Percentiles rank a stretch among this genome's conserved stretches.
Evolutionary conservation across 2,329 filamentous ascomycete species (phyloP).

Genomic region (Xylaria sp.): DNA sequence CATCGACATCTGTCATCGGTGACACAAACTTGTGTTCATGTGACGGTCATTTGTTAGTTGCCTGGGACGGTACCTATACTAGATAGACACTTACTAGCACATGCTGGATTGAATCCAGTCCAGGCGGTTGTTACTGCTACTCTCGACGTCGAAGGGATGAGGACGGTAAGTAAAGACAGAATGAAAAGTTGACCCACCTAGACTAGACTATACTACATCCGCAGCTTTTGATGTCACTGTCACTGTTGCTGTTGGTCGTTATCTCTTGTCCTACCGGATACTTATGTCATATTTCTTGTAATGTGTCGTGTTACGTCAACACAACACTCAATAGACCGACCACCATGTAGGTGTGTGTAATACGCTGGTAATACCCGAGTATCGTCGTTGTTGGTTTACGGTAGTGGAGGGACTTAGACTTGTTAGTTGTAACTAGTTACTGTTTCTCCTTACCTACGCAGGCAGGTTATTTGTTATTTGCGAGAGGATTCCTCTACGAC

Average conservation of each 20-base stretch:
- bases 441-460: neutral
- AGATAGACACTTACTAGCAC: no score
- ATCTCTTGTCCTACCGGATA: no score
- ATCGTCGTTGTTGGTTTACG: neutral
- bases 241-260: neutral
- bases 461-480: neutral
- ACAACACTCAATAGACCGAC: neutral
- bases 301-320: neutral
- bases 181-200: neutral
- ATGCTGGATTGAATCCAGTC: no score
- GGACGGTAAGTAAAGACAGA: neutral
- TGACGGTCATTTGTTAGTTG: neutral
- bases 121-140: no score
- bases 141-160: no score
- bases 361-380: neutral
- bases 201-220: neutral
- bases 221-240: conserved; percentile 9
- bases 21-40: conserved; percentile 18
- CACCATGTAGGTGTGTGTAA: neutral
- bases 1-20: neutral
- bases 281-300: neutral
- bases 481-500: neutral
- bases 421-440: neutral
- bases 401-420: no score
- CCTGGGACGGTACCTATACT: no score